A percentile compares a stretch with the other conserved stretches of the same genome.
Conservation (phyloP, 1,139 yeast genomes). For the Geotrichum phurueaensis region DNA sequence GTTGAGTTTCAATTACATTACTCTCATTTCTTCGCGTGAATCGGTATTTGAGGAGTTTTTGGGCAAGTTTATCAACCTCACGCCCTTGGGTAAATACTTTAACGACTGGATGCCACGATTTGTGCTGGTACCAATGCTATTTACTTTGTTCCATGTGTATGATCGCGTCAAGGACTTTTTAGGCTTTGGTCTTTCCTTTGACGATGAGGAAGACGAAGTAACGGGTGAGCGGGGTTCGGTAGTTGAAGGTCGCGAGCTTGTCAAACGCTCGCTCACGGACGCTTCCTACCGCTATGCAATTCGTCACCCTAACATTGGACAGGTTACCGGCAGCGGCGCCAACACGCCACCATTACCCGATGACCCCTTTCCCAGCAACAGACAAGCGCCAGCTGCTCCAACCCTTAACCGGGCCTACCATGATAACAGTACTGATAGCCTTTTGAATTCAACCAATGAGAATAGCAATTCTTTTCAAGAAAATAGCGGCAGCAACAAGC, state of each 20-base stretch:
- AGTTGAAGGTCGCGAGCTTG: slow-evolving; percentile 38
- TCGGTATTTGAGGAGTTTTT: slow-evolving; percentile 50
- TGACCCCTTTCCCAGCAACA: background rate
- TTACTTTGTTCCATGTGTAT: slow-evolving; percentile 64
- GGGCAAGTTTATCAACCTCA: slow-evolving; percentile 68
- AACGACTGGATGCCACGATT: slow-evolving; percentile 73
- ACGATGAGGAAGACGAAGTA: slow-evolving; percentile 45
- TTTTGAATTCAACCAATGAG: background rate
- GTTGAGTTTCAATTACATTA: slow-evolving; percentile 69
- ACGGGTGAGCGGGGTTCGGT: slow-evolving; percentile 27
- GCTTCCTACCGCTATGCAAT: slow-evolving; percentile 27
- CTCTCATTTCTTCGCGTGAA: slow-evolving; percentile 49
- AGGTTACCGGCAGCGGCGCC: slow-evolving; percentile 4
- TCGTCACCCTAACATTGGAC: slow-evolving; percentile 13
- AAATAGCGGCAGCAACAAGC: background rate
- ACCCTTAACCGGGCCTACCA: background rate
- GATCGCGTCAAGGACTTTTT: slow-evolving; percentile 51
- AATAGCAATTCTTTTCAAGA: background rate
- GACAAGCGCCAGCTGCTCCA: background rate
- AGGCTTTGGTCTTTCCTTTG: slow-evolving; percentile 49
- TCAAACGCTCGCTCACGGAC: slow-evolving; percentile 33
- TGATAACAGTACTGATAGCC: background rate
- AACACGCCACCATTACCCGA: slow-evolving; percentile 9
- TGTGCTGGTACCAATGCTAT: slow-evolving; percentile 57
- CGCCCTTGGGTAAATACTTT: slow-evolving; percentile 66